Base-by-base conservation (phyloP, 176 grass and related monocot species). In the Aegilops longissima region DNA sequence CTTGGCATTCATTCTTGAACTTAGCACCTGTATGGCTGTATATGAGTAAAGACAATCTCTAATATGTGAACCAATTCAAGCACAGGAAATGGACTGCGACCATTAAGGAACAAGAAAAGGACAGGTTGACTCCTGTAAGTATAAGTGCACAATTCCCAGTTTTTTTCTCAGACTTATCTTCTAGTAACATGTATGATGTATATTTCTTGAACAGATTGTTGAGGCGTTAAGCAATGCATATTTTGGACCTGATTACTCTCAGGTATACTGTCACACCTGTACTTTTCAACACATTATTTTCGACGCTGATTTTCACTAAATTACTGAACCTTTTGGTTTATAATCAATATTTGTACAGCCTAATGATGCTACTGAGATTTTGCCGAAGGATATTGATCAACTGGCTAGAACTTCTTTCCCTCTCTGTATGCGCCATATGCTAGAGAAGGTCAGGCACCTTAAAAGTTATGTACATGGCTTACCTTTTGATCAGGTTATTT, bases 231-330 rank as follows among this genome's bases (percentile, higher is more conserved):
- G 92, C 76, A 95, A 92, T 82, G 88, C 92, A 12, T 99, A 99
- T 88, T 94, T 98, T 86, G 94, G 97, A 76, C 97, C 97, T 90
- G 97, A 98, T 85, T 98, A 98, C 80, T 93, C 94, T 72, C 90
- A 98, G 92, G 97, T 98, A 79, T 27, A 21, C 42, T 69, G 12
- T 80, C 87, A 73, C 27, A 64, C 12, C 8, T 64, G 72, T 87
- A 51, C 33, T 29, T 70, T 76, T 36, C 23, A 18, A 64, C 63
- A 82, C 7, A 74, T 81, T 83, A 14, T 86, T 81, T 76, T 23
- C 3, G 24, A 9, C 82, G 21, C 9, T 31, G 30, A 31, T 31
- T 31, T 72, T 68, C 25, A 70, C 38, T 68, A 9, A 21, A 83
- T 73, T 25, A 3, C 17, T 79, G 72, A 59, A 86, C 78, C 75